phyloP scores from a whole-genome alignment of 129 eudicot genomes.

The carrot (Daucus carota) region DH1_v3.0 NC_030384.2:47774501-47775000 shows the following conservation, averaged over 20 bases:
- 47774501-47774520: too few species aligned
- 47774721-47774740: slow-evolving; percentile 68
- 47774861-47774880: slow-evolving; percentile 31
- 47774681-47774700: slow-evolving; percentile 10
- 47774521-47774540: too few species aligned
- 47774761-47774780: slow-evolving; percentile 64
- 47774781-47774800: not conserved
- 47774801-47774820: not conserved
- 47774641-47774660: not conserved
- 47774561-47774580: not conserved
- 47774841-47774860: not conserved
- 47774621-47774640: not conserved
- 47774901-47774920: slow-evolving; percentile 69
- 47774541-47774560: too few species aligned
- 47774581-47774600: not conserved
- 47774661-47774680: slow-evolving; percentile 21
- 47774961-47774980: not conserved
- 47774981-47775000: not conserved
- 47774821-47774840: not conserved
- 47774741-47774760: slow-evolving; percentile 87
- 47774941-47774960: not conserved
- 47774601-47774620: not conserved
- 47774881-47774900: slow-evolving; percentile 98
- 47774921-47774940: not conserved
- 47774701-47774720: slow-evolving; percentile 13